These are phyloP conservation scores for Amanita pallidorosea DNA, from an alignment of 768 basidiomycete genomes.

Conservation along the genomic window DNA sequence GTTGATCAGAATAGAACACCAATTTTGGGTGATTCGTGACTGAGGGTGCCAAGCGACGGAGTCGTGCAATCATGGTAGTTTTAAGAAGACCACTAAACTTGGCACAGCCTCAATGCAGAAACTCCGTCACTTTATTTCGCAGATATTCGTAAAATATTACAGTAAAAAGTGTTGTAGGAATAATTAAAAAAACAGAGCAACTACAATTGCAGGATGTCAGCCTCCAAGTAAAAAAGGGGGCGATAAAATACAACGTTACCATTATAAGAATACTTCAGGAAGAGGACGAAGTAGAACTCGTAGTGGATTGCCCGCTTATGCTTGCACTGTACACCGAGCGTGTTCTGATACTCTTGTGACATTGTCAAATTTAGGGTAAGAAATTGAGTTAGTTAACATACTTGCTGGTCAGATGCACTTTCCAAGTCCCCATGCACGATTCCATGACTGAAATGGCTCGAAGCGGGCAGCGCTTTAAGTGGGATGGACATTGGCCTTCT, in stretches of 20 bases:
- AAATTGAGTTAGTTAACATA: not conserved
- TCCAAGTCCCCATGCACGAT: not conserved
- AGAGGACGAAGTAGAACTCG: not conserved
- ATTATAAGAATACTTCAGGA: not conserved
- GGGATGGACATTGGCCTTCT: slow-evolving; percentile 13
- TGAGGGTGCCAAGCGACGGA: not conserved
- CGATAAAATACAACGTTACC: not conserved
- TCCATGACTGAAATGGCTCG: not conserved
- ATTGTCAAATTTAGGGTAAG: not conserved
- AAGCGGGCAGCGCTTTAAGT: slow-evolving; percentile 14
- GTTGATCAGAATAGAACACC: not conserved
- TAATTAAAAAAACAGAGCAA: no score
- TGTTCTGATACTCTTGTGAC: slow-evolving; percentile 2
- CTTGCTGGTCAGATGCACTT: slow-evolving; percentile 2
- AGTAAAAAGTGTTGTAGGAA: no score
- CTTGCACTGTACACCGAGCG: not conserved
- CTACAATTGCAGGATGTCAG: not conserved
- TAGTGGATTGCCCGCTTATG: not conserved
- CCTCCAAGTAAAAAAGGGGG: not conserved
- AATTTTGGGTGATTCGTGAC: not conserved
- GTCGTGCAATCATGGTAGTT: not conserved
- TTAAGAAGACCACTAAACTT: no score
- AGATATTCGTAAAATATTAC: not conserved
- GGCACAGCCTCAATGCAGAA: no score
- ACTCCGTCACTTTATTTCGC: not conserved